Evolutionary conservation across 2,329 filamentous ascomycete genomes (phyloP).

Genomic region (Fusarium incarnatum): DNA sequence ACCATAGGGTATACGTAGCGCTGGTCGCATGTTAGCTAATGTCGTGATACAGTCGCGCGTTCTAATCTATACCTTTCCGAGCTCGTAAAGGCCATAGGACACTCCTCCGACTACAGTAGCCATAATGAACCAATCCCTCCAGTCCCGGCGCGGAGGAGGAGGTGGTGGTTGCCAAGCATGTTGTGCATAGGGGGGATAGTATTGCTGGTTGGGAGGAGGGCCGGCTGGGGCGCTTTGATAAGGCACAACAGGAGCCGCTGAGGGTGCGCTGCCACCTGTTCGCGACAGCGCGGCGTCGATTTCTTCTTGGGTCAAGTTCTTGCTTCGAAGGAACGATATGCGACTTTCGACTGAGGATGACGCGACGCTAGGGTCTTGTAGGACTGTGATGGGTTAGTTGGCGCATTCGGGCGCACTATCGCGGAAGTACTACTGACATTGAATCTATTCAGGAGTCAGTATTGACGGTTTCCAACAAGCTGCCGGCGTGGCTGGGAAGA

Average conservation of each 20-base stretch:
- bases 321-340: conserved; percentile 92
- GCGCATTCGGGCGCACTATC: neutral
- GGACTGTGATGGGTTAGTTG: conserved; percentile 66
- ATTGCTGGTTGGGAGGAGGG: conserved; percentile 59
- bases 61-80: conserved; percentile 77
- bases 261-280: conserved; percentile 69
- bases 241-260: conserved; percentile 54
- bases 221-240: conserved; percentile 58
- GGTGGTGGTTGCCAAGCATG: conserved; percentile 70
- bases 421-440: conserved; percentile 54
- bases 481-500: conserved; percentile 14
- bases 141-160: conserved; percentile 82
- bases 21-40: conserved; percentile 56
- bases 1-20: conserved; percentile 93
- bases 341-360: conserved; percentile 92
- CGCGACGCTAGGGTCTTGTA: conserved; percentile 93
- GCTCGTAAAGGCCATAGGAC: conserved; percentile 86
- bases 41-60: neutral
- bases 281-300: conserved; percentile 86
- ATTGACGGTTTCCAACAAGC: conserved; percentile 11
- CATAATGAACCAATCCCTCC: conserved; percentile 99
- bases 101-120: conserved; percentile 93
- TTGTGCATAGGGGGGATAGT: conserved; percentile 63
- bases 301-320: conserved; percentile 97
- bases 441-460: conserved; percentile 49